Evolutionary conservation across 2,329 filamentous ascomycete species (phyloP), one percentile per base, ranked within the genome.

Genomic region (Monilinia polystroma): DNA sequence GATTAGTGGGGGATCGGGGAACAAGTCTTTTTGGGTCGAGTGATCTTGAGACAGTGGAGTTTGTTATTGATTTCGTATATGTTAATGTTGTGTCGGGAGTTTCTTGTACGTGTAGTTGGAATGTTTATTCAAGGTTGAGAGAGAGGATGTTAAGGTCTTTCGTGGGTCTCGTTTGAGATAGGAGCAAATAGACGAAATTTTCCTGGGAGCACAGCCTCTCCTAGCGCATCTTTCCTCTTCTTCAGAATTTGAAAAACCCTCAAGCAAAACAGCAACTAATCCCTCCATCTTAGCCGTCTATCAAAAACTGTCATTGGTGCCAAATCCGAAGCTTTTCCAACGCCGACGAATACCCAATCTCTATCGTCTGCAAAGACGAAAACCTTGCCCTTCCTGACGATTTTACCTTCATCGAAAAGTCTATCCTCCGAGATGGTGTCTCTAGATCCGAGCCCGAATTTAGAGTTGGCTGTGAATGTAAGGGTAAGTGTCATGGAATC

Each of bases 381-480:
- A 77, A 82, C 1, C 81, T 72, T 70, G 82, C 72, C n/a, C 79
- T 87, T 18, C 87, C 90, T 0, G 77, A 85, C 0, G 79, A 84
- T 51, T 96, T 95, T 72, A 81, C 81, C 0, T 94, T 93, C 75
- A 88, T 93, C 64, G 80, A 87, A 8, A 77, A 82, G 0, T 87
- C 86, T 12, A 79, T 89, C 4, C 80, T 90, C 1, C 79, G 84
- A 3, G 72, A 82, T 0, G 89, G 85, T 26, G 88, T 94, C 0
- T 76, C 83, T 54, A 81, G 83, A 16, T 84, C 84, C 4, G 84
- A 85, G 68, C 79, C 81, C 58, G 88, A 83, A 38, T 90, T 91
- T 65, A 84, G 87, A 69, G 83, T 82, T 65, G 91, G 91, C 3
- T 96, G 92, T 75, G 78, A 84, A 57, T 96, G 92, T 73, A 76